Base-by-base conservation (phyloP, 2,329 filamentous ascomycete genomes). In the Mycosphaerella sp. region DNA sequence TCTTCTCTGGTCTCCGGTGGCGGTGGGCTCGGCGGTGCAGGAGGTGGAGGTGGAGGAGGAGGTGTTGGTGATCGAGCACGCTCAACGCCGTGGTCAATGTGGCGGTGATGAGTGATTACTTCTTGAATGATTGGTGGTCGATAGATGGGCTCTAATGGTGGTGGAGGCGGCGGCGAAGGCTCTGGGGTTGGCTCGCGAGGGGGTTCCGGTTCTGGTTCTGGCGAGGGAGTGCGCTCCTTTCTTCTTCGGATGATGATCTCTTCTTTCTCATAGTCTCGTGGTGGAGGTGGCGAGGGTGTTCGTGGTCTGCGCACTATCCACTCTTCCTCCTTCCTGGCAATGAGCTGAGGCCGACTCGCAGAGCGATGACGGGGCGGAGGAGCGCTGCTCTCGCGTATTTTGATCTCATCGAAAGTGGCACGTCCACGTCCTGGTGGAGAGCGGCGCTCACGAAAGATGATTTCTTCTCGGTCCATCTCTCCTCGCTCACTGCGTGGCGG, bases 101-200 rank as follows among this genome's bases (percentile, higher is more conserved):
- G 87, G 54, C 85, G 81, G 68, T 93, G 92, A 72, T 93, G 88
- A 0, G 89, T 95, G 61, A 95, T 91, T 55, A 95, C 84, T 67
- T 95, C 88, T 66, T 92, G 83, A 71, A 92, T 87, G 62, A 95
- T 89, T 0, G 85, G 86, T 34, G 89, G 89, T 17, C 85, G 84
- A 41, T 83, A 80, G 64, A 93, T 84, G 43, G 86, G 78, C 59
- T 80, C 79, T 31, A 82, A 83, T 43, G 79, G 77, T 45, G 73
- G 74, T 34, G 73, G 70, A 38, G 73, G 72, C 39, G 72, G 73
- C 42, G 75, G 74, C 29, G 70, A 67, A 7, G 74, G 72, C 45
- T 73, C 69, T 46, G 81, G 80, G 17, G 80, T 78, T 3, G 78
- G 76, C 17, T 77, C 69, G 12, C 75, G 76, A 9, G 78, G 78